Conservation (phyloP, 2,329 filamentous ascomycete genomes). For the Aspergillus uvarum region DNA sequence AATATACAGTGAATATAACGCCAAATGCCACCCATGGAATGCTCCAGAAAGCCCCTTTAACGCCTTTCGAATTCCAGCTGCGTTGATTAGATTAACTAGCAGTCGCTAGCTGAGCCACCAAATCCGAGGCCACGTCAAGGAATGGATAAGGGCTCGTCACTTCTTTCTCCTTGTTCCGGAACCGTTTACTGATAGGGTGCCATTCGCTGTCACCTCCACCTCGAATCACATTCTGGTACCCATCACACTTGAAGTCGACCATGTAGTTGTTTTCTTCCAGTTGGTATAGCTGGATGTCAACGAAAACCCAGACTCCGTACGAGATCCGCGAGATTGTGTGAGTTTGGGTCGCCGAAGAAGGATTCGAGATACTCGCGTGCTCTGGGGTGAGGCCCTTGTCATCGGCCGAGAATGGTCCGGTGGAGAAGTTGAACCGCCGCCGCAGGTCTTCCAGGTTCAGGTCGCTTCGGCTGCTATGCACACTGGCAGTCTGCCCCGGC, state of each 20-base stretch:
- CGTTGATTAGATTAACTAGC: conserved; percentile 56
- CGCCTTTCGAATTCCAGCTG: not conserved
- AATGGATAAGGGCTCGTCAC: conserved; percentile 95
- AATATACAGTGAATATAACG: not conserved
- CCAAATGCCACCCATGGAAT: conserved; percentile 3
- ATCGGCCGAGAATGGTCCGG: conserved; percentile 34
- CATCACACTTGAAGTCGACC: conserved; percentile 97
- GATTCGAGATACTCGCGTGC: conserved; percentile 31
- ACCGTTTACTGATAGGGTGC: conserved; percentile 50
- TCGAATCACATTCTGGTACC: conserved; percentile 84
- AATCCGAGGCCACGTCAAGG: conserved; percentile 83
- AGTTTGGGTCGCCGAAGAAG: conserved; percentile 39
- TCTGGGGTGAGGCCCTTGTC: conserved; percentile 36
- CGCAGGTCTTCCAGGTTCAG: conserved; percentile 44
- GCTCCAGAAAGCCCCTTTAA: conserved; percentile 2
- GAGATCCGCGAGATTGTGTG: conserved; percentile 45
- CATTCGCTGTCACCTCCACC: conserved; percentile 45
- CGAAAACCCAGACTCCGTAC: conserved; percentile 83
- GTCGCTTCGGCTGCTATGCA: conserved; percentile 43
- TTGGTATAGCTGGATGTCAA: conserved; percentile 94
- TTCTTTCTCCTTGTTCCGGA: conserved; percentile 79
- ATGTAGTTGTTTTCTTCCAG: conserved; percentile 91
- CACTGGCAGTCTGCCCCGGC: conserved; percentile 43
- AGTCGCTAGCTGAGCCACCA: conserved; percentile 91
- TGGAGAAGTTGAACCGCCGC: conserved; percentile 39